Evolutionary conservation across 2,329 filamentous ascomycete species (phyloP).

Genomic region (Monosporascus sp.): DNA sequence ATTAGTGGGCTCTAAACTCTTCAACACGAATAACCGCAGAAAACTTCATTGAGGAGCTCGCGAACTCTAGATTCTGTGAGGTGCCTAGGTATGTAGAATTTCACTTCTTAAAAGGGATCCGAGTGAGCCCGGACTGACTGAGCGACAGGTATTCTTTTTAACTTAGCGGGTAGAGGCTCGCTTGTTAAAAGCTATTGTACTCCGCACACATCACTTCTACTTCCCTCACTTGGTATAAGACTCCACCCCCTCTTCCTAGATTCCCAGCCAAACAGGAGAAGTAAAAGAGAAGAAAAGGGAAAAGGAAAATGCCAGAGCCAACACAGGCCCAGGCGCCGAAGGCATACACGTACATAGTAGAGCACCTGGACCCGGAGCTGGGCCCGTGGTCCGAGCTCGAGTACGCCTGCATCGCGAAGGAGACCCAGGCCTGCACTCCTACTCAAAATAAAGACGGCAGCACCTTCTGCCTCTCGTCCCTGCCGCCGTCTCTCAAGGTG

Average conservation of each 20-base stretch:
- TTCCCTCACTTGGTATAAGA: not conserved
- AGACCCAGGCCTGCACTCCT: slow-evolving; percentile 59
- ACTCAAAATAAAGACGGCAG: slow-evolving; percentile 18
- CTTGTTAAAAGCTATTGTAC: no score
- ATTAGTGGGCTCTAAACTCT: not conserved
- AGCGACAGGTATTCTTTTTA: no score
- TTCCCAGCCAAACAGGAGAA: not conserved
- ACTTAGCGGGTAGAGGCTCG: no score
- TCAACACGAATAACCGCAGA: not conserved
- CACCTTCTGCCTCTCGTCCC: slow-evolving; percentile 75
- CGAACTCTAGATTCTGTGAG: no score
- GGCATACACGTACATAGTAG: slow-evolving; percentile 80
- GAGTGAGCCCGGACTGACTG: no score
- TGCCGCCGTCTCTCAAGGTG: slow-evolving; percentile 64
- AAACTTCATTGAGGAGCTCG: not conserved
- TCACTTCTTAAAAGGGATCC: no score
- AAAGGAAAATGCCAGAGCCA: slow-evolving; percentile 12
- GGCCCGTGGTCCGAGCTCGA: slow-evolving; percentile 92
- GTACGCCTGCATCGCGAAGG: slow-evolving; percentile 79
- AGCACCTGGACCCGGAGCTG: slow-evolving; percentile 92
- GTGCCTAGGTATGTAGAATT: no score
- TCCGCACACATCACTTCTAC: no score
- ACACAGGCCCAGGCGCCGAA: not conserved
- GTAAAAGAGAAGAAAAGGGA: not conserved
- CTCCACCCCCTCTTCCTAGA: not conserved